phyloP scores from a whole-genome alignment of 1,284 basidiomycete genomes.

The Moesziomyces globuligerus region DNA sequence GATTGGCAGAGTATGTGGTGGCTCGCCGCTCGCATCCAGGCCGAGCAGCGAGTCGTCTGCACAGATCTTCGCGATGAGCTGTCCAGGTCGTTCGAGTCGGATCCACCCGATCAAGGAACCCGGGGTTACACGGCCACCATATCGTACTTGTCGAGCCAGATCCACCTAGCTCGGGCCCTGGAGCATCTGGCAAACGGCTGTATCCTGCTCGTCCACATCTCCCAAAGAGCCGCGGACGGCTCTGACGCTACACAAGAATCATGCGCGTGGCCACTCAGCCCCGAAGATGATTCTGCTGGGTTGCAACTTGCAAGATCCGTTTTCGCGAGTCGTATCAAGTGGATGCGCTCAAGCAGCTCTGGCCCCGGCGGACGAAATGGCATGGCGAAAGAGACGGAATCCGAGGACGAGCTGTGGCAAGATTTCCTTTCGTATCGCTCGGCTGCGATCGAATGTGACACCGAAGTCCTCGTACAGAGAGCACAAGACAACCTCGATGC shows the following conservation, averaged over 20 bases:
- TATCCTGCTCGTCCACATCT: slow-evolving; percentile 20
- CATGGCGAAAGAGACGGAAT: neutral
- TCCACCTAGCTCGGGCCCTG: slow-evolving; percentile 25
- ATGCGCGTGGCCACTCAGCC: slow-evolving; percentile 5
- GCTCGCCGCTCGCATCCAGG: slow-evolving; percentile 42
- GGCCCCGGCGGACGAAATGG: neutral
- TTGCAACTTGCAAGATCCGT: slow-evolving; percentile 16
- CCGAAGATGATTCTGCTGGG: slow-evolving; percentile 1
- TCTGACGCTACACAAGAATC: neutral
- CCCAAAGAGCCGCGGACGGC: neutral
- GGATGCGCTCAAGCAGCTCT: slow-evolving; percentile 15
- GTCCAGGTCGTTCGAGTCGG: slow-evolving; percentile 12
- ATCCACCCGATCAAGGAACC: slow-evolving; percentile 4
- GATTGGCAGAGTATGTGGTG: slow-evolving; percentile 44
- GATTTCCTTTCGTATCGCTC: slow-evolving; percentile 17
- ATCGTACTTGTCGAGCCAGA: slow-evolving; percentile 28
- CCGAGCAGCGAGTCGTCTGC: slow-evolving; percentile 35
- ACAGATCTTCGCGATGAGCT: slow-evolving; percentile 36
- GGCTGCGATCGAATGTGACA: slow-evolving; percentile 1
- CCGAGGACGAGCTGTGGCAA: slow-evolving; percentile 26
- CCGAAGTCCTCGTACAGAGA: neutral
- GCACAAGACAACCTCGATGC: slow-evolving; percentile 12
- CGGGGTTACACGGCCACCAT: slow-evolving; percentile 14
- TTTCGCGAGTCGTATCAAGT: slow-evolving; percentile 33
- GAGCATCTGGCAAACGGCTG: slow-evolving; percentile 25